Evolutionary conservation across 306 rosid genomes (phyloP), one percentile per base, ranked within the genome.

Genomic region (Vigna angularis): DNA sequence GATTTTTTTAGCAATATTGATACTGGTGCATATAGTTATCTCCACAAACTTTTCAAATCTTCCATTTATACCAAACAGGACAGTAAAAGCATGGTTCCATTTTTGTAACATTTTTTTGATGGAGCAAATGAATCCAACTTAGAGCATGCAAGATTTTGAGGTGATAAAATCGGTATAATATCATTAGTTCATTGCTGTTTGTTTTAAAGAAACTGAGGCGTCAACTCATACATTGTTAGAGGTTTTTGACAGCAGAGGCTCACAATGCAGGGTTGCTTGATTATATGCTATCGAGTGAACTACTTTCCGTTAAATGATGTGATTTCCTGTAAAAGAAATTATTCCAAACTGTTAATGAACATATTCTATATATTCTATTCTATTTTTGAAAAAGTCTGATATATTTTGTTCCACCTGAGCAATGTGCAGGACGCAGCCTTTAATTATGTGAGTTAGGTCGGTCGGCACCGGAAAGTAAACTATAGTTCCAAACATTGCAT

Each of bases 391-490:
- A 64, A 80, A 56, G 49, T 49, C 51, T 13, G 20, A 45, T 68
- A 49, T 49, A 42, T 50, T 61, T 62, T 42, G 47, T 49, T 80
- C 73, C 50, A 63, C 26, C 34, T 47, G 28, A 52, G 55, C 55
- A 81, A 82, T 59, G 70, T 72, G 72, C 73, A 51, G 28, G 28
- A 26, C 76, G 70, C 51, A 74, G 77, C 62, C 45, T 64, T 70
- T 56, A 24, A 22, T 53, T 51, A 51, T 32, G 47, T 53, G 49
- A 63, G 88, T 74, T 85, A 52, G 88, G 90, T 69, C 4, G 9
- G 66, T 58, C 69, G 59, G 84, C 91, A 88, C 76, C 50, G 44
- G 10, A 73, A 79, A 52, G 47, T 66, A 63, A 76, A 77, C 48
- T 66, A 47, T 53, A 61, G 22, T 73, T 69, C 72, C 56, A 63